These are phyloP conservation scores for Gyromitra esculenta DNA, from an alignment of 2,329 filamentous ascomycete genomes.

Conservation along the genomic window DNA sequence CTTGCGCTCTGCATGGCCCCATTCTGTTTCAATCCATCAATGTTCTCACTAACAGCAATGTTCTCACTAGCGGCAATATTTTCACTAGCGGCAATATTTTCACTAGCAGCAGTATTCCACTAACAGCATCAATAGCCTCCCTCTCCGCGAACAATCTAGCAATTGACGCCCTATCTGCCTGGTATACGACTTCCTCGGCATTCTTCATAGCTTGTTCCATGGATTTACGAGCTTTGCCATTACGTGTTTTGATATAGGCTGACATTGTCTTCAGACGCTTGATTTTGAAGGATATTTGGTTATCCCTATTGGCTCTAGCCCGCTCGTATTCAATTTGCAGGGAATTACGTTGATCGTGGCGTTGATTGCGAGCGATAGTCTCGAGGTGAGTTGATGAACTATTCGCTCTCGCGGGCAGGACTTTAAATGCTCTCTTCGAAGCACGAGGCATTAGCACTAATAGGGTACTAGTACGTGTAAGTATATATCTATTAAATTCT, in stretches of 20 bases:
- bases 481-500: too few species aligned
- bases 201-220: not conserved
- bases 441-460: too few species aligned
- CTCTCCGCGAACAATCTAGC: not conserved
- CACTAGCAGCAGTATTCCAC: too few species aligned
- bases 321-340: not conserved
- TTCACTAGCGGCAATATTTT: too few species aligned
- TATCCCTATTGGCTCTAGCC: not conserved
- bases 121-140: not conserved
- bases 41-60: too few species aligned
- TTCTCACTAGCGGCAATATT: too few species aligned
- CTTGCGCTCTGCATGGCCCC: too few species aligned
- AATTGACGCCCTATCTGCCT: not conserved
- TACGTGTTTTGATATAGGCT: not conserved
- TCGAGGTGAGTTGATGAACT: too few species aligned
- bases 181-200: not conserved
- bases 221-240: not conserved
- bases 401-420: too few species aligned
- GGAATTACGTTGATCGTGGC: not conserved
- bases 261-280: not conserved
- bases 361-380: not conserved
- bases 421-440: too few species aligned
- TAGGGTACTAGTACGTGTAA: too few species aligned
- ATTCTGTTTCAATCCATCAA: too few species aligned
- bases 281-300: not conserved